These are phyloP conservation scores for Aspergillus chevalieri DNA, from an alignment of 2,329 filamentous ascomycete species.

Conservation along the genomic window DNA sequence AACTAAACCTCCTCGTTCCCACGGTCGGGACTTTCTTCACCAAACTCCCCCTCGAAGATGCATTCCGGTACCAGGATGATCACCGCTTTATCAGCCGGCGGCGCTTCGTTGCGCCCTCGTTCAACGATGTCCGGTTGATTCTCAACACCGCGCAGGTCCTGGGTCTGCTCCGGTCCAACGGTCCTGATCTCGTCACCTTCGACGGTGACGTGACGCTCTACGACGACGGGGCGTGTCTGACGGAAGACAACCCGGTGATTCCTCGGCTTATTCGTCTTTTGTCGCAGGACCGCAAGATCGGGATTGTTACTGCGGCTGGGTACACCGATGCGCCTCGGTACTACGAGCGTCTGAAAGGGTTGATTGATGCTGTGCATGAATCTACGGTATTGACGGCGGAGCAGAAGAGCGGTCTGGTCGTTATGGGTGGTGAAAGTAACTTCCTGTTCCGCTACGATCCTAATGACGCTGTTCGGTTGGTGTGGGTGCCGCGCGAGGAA, in stretches of 20 bases:
- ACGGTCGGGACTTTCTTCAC: constrained; percentile 93
- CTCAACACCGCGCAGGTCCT: constrained; percentile 93
- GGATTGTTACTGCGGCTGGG: constrained; percentile 93
- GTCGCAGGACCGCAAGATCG: constrained; percentile 71
- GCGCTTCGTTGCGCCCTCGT: constrained; percentile 89
- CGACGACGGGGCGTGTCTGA: constrained; percentile 76
- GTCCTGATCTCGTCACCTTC: constrained; percentile 83
- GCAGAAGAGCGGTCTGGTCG: constrained; percentile 72
- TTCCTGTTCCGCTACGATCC: constrained; percentile 80
- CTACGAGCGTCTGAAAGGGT: constrained; percentile 76
- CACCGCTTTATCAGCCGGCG: constrained; percentile 82
- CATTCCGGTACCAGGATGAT: constrained; percentile 84
- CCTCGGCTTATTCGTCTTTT: constrained; percentile 63
- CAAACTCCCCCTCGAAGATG: constrained; percentile 73
- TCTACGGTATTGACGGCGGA: constrained; percentile 54
- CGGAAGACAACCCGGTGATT: constrained; percentile 71
- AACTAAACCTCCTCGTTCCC: constrained; percentile 86
- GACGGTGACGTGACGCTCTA: constrained; percentile 97
- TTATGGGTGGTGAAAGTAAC: constrained; percentile 94
- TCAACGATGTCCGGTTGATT: constrained; percentile 90
- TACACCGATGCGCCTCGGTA: constrained; percentile 86
- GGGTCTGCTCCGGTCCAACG: constrained; percentile 69
- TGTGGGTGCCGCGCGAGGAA: constrained; percentile 53
- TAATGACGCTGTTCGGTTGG: constrained; percentile 59
- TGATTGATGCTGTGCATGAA: constrained; percentile 70